These are phyloP conservation scores for Tuber brumale DNA, from an alignment of 495 filamentous ascomycete genomes.

Conservation along the genomic window DNA sequence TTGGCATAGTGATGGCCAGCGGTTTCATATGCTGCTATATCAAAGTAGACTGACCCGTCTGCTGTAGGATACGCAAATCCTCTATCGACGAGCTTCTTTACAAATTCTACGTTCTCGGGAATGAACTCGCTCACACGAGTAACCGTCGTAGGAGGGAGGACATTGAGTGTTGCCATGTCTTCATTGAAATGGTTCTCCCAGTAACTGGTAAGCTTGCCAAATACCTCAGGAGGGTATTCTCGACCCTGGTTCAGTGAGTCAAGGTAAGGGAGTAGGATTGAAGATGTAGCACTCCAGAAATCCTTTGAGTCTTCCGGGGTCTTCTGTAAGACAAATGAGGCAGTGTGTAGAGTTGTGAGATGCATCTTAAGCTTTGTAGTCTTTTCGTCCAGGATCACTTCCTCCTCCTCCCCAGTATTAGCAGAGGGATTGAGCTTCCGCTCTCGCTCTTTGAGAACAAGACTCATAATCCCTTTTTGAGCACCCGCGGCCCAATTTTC, in stretches of 20 bases:
- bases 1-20: constrained; percentile 78
- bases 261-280: constrained; percentile 78
- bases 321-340: constrained; percentile 52
- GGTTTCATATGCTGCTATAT: constrained; percentile 78
- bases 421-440: constrained; percentile 12
- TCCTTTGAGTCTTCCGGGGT: constrained; percentile 51
- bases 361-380: constrained; percentile 93
- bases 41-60: constrained; percentile 90
- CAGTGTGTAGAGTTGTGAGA: constrained; percentile 64
- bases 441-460: constrained; percentile 33
- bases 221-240: constrained; percentile 71
- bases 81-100: constrained; percentile 59
- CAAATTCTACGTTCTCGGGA: constrained; percentile 67
- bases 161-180: constrained; percentile 82
- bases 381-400: constrained; percentile 52
- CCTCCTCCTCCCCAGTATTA: constrained; percentile 21
- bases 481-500: constrained; percentile 20
- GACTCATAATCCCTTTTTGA: constrained; percentile 16
- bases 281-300: constrained; percentile 52
- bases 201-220: constrained; percentile 70
- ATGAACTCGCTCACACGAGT: constrained; percentile 89
- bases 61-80: constrained; percentile 74
- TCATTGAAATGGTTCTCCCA: constrained; percentile 77
- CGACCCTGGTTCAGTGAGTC: constrained; percentile 68
- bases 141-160: constrained; percentile 69